A percentile compares a stretch with the other conserved stretches of the same genome.
Conservation (phyloP, 139 green algal species). For the Pedinophyceae sp. region DNA sequence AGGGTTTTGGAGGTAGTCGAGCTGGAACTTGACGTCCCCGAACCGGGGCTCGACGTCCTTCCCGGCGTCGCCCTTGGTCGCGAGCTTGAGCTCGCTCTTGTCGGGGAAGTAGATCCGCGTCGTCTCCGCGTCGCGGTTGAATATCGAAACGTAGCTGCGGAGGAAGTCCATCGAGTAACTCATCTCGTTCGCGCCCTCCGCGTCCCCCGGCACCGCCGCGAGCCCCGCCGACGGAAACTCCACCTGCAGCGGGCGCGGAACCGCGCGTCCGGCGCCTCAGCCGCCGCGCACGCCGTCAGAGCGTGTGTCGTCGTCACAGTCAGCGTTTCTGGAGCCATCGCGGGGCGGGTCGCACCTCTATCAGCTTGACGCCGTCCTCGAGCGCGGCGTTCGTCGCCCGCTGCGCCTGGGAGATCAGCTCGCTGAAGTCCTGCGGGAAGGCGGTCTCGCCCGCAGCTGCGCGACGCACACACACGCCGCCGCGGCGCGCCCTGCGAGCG, state of each 20-base stretch:
- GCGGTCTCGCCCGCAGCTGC: no score
- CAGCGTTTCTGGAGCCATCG: no score
- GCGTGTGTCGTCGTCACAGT: no score
- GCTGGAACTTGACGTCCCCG: slow-evolving; percentile 34
- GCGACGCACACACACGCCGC: no score
- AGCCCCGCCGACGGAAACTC: slow-evolving; percentile 36
- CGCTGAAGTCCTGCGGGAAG: slow-evolving; percentile 27
- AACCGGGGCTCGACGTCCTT: slow-evolving; percentile 14
- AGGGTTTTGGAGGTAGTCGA: slow-evolving; percentile 59
- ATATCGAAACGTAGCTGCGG: neutral
- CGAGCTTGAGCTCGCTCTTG: slow-evolving; percentile 2
- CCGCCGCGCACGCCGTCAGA: no score
- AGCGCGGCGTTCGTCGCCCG: slow-evolving; percentile 25
- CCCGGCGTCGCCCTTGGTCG: neutral
- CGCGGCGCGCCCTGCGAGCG: no score
- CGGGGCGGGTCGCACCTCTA: no score
- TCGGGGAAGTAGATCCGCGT: slow-evolving; percentile 63
- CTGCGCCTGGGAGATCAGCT: slow-evolving; percentile 34
- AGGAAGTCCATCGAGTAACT: slow-evolving; percentile 15
- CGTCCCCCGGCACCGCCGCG: slow-evolving; percentile 24
- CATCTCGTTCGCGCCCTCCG: slow-evolving; percentile 54
- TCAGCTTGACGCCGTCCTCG: slow-evolving; percentile 21
- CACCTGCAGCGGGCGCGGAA: no score
- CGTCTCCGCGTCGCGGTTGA: slow-evolving; percentile 12
- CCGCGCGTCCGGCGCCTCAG: no score